Percentiles rank a stretch among this genome's conserved stretches.
phyloP scores from a whole-genome alignment of 441 rosid genomes.

The Metrosideros polymorpha region DNA sequence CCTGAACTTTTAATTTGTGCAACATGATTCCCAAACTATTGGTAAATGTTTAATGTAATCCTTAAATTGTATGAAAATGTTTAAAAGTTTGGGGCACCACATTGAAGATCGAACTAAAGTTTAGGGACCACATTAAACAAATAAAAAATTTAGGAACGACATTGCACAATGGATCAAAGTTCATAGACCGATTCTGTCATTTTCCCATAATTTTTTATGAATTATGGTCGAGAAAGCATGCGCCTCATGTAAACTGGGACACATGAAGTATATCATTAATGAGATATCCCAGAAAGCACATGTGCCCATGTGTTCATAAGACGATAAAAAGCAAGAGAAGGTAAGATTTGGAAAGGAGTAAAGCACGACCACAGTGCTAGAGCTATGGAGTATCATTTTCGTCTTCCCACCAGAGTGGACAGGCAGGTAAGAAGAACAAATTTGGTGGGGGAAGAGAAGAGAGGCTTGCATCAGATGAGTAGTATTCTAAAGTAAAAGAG shows the following conservation, averaged over 20 bases:
- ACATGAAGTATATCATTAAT: neutral
- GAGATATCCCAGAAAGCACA: neutral
- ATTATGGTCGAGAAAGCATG: neutral
- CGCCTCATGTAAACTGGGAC: neutral
- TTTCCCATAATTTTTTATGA: neutral
- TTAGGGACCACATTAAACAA: neutral
- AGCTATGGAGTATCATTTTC: neutral
- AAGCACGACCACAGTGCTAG: neutral
- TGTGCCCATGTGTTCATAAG: neutral
- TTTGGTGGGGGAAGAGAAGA: neutral
- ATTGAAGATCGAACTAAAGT: neutral
- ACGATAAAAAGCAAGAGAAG: neutral
- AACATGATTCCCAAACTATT: neutral
- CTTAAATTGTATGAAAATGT: neutral
- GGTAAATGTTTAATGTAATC: rapidly evolving
- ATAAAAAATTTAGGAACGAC: too few relatives aligned
- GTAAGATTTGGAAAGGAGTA: neutral
- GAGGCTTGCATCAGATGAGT: neutral
- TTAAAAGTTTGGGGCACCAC: neutral
- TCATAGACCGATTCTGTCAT: neutral
- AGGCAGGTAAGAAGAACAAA: neutral
- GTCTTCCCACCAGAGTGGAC: neutral
- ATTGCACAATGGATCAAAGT: too few relatives aligned
- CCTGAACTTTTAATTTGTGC: neutral
- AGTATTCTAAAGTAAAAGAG: neutral